phyloP scores from a whole-genome alignment of 2,329 filamentous ascomycete species.

The Aspergillus sp. region DNA sequence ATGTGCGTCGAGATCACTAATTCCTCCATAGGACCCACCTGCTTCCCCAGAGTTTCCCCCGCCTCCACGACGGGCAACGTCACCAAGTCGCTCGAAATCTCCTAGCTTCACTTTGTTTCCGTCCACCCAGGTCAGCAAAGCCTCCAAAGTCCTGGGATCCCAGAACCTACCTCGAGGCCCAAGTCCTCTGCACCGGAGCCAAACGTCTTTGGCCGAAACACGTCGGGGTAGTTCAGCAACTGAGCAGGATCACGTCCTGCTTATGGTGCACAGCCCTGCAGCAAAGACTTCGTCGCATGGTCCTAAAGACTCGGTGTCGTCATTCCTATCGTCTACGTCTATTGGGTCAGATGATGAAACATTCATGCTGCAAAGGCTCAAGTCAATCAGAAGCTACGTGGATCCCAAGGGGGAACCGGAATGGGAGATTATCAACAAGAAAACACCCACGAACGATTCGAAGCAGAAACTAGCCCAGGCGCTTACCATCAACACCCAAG shows the following conservation, averaged over 20 bases:
- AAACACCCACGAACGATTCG: constrained; percentile 3
- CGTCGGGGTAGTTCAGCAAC: constrained; percentile 17
- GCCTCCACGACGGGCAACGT: constrained; percentile 37
- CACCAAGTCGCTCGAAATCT: constrained; percentile 34
- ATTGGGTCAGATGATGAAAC: constrained; percentile 15
- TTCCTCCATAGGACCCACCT: constrained; percentile 2
- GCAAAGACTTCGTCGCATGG: constrained; percentile 10
- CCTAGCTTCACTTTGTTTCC: constrained; percentile 43
- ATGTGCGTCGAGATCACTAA: background rate
- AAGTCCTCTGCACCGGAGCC: constrained; percentile 25
- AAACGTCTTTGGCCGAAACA: constrained; percentile 16
- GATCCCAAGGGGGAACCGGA: constrained; percentile 19
- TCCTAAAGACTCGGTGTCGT: constrained; percentile 18
- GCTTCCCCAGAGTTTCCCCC: constrained; percentile 15
- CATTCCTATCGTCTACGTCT: constrained; percentile 17
- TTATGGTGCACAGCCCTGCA: constrained; percentile 9
- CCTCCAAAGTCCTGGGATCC: constrained; percentile 28
- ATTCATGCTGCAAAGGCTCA: constrained; percentile 15
- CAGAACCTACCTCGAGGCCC: constrained; percentile 31
- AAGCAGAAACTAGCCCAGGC: constrained; percentile 3
- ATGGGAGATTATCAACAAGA: constrained; percentile 25
- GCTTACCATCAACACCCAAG: constrained; percentile 17
- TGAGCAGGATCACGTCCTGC: constrained; percentile 8
- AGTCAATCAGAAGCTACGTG: constrained; percentile 16
- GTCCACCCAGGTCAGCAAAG: constrained; percentile 30